A percentile compares a stretch with the other conserved stretches of the same genome.
Conservation (phyloP, 306 rosid genomes). For the Lathyrus aphaca region DNA sequence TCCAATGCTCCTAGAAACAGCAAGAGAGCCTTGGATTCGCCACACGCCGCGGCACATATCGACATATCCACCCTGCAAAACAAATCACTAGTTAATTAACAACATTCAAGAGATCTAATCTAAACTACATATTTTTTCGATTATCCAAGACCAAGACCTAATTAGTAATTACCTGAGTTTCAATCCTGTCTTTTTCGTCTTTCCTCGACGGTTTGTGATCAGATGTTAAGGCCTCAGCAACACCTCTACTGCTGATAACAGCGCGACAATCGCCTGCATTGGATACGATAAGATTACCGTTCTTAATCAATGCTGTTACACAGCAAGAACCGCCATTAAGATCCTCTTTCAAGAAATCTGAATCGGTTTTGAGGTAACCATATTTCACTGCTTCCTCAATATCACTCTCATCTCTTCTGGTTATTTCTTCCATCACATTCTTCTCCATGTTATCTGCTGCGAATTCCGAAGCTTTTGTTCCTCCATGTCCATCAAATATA, state of each 20-base stretch:
- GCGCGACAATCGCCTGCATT: slow-evolving; percentile 96
- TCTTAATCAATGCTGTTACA: slow-evolving; percentile 75
- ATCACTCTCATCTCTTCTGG: slow-evolving; percentile 51
- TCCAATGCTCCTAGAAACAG: slow-evolving; percentile 90
- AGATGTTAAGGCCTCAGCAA: slow-evolving; percentile 82
- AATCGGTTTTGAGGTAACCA: slow-evolving; percentile 82
- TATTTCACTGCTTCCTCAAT: slow-evolving; percentile 69
- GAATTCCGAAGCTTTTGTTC: slow-evolving; percentile 82
- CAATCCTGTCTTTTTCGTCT: slow-evolving; percentile 81
- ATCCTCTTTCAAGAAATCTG: slow-evolving; percentile 78
- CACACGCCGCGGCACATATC: slow-evolving; percentile 86
- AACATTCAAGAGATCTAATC: no score
- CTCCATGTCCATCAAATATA: slow-evolving; percentile 92
- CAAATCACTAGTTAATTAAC: background rate
- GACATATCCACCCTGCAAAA: slow-evolving; percentile 85
- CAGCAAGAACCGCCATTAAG: slow-evolving; percentile 83
- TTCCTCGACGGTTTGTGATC: slow-evolving; percentile 86
- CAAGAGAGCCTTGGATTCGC: slow-evolving; percentile 93
- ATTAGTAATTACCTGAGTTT: slow-evolving; percentile 68
- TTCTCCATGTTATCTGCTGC: slow-evolving; percentile 76
- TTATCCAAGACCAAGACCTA: no score
- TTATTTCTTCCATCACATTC: slow-evolving; percentile 66
- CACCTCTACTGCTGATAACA: slow-evolving; percentile 75
- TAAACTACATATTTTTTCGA: no score
- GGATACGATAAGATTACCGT: slow-evolving; percentile 76